phyloP scores from a whole-genome alignment of 2,329 filamentous ascomycete species.

The Colletotrichum gloeosporioides region DNA sequence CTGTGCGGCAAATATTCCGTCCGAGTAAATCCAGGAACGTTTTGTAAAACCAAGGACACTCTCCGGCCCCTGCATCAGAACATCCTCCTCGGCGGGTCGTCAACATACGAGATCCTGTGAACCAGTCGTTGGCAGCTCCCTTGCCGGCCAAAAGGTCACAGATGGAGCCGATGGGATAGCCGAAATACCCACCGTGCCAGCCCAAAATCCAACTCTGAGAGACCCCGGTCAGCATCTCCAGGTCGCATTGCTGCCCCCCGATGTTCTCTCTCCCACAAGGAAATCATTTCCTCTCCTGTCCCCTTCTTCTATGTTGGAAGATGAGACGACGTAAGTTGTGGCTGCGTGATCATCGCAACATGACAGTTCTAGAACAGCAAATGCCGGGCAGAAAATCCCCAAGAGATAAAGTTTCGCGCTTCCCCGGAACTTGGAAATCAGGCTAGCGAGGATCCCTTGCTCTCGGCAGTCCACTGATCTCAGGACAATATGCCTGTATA shows the following conservation, averaged over 20 bases:
- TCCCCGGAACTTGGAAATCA: not conserved
- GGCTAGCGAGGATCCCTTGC: not conserved
- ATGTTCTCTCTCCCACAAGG: not conserved
- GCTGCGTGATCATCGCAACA: not conserved
- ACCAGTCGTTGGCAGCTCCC: not conserved
- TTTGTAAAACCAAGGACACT: not conserved
- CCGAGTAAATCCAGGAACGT: not conserved
- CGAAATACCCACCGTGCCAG: not conserved
- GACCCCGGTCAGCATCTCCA: not conserved
- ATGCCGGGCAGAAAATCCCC: not conserved
- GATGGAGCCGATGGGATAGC: not conserved
- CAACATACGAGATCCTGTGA: not conserved
- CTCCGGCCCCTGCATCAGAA: not conserved
- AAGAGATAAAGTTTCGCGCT: not conserved
- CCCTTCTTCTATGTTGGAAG: not conserved
- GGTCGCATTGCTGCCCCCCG: not conserved
- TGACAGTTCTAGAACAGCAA: not conserved
- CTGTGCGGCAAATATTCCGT: not conserved
- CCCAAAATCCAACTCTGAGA: not conserved
- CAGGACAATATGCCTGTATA: accelerated
- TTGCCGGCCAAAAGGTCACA: not conserved
- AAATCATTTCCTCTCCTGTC: not conserved
- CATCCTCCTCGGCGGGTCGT: not conserved
- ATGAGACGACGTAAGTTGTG: not conserved
- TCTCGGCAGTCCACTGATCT: not conserved